Percentiles rank a stretch among this genome's conserved stretches.
phyloP scores from a whole-genome alignment of 2,329 filamentous ascomycete species.

The Fusarium marasasianum region DNA sequence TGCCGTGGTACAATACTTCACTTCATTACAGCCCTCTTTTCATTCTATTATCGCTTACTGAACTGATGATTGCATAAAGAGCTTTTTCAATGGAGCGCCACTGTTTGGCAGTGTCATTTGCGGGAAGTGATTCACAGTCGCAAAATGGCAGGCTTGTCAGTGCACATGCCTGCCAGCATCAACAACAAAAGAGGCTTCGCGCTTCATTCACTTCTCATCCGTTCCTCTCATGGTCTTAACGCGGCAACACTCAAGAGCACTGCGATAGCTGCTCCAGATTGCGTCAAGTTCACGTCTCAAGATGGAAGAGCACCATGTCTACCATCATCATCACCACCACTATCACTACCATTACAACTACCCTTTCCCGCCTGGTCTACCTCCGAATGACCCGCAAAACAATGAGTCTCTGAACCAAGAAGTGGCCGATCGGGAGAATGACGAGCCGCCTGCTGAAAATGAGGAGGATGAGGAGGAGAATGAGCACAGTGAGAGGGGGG shows the following conservation, averaged over 20 bases:
- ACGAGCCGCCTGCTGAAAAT: rapidly evolving
- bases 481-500: rapidly evolving
- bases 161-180: too few relatives aligned
- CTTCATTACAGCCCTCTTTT: rapidly evolving
- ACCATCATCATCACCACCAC: neutral
- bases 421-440: rapidly evolving
- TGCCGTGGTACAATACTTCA: rapidly evolving
- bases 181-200: too few relatives aligned
- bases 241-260: too few relatives aligned
- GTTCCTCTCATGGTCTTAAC: rapidly evolving
- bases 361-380: too few relatives aligned
- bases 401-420: neutral
- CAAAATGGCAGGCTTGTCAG: neutral
- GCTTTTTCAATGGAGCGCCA: rapidly evolving
- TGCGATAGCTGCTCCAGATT: too few relatives aligned
- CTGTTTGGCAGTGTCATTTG: neutral
- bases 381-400: rapidly evolving
- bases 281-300: neutral
- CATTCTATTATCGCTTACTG: rapidly evolving
- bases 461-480: neutral
- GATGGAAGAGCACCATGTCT: neutral
- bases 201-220: neutral
- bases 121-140: neutral
- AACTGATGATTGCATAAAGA: rapidly evolving
- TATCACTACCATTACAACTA: neutral